phyloP scores from a whole-genome alignment of 2,329 filamentous ascomycete species.

The Venturia carpophila region DNA sequence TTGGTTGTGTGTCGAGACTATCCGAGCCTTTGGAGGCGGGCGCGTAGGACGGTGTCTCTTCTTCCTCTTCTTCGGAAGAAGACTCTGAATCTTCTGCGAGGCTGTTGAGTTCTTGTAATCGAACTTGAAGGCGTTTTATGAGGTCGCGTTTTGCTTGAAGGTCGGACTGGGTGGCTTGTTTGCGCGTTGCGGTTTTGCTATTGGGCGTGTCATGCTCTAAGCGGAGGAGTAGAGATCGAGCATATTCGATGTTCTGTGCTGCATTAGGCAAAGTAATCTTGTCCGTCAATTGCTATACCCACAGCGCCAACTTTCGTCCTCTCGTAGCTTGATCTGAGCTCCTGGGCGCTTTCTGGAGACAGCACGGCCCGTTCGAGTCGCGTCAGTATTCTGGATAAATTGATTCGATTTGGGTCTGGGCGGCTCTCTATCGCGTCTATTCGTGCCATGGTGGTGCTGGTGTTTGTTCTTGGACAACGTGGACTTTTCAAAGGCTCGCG shows the following conservation, averaged over 20 bases:
- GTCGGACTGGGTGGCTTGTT: conserved; percentile 55
- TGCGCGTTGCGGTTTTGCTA: conserved; percentile 50
- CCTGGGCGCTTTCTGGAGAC: conserved; percentile 5
- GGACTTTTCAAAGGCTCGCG: neutral
- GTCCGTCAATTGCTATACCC: neutral
- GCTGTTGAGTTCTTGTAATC: conserved; percentile 60
- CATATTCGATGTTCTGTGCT: conserved; percentile 61
- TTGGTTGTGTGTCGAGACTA: conserved; percentile 19
- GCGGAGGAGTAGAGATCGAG: conserved; percentile 58
- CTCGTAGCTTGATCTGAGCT: conserved; percentile 9
- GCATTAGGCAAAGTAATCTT: neutral
- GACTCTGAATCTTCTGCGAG: conserved; percentile 32
- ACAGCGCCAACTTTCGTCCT: conserved; percentile 10
- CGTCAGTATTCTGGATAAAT: conserved; percentile 5
- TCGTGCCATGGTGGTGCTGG: neutral
- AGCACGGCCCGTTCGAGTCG: neutral
- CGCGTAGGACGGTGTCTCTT: conserved; percentile 28
- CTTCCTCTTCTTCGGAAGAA: conserved; percentile 31
- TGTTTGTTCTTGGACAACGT: neutral
- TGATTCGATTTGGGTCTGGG: conserved; percentile 7
- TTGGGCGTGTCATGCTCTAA: conserved; percentile 13
- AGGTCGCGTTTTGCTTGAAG: conserved; percentile 57
- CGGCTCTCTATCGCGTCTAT: conserved; percentile 8
- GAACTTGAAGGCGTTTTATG: conserved; percentile 57
- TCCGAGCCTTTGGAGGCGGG: conserved; percentile 26